phyloP scores from a whole-genome alignment of 2,329 filamentous ascomycete genomes.

The Xylariomycetidae sp. region DNA sequence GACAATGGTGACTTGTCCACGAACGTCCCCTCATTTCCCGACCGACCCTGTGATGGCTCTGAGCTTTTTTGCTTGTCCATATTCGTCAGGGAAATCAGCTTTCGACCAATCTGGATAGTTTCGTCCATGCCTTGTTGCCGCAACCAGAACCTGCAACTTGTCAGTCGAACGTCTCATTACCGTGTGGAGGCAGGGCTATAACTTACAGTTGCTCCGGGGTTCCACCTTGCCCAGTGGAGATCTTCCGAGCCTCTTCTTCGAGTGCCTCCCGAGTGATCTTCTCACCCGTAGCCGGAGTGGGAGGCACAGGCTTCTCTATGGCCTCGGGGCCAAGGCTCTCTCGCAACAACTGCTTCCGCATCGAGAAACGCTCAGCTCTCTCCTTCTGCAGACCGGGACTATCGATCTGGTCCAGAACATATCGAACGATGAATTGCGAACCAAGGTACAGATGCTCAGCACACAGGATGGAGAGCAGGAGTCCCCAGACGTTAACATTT shows the following conservation, averaged over 20 bases:
- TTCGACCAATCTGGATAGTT: slow-evolving; percentile 50
- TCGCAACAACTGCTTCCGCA: slow-evolving; percentile 73
- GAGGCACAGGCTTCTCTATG: slow-evolving; percentile 40
- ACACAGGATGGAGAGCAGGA: slow-evolving; percentile 76
- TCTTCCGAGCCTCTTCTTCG: slow-evolving; percentile 54
- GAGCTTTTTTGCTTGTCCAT: too few relatives aligned
- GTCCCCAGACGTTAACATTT: slow-evolving; percentile 70
- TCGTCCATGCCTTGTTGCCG: slow-evolving; percentile 53
- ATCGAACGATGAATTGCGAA: slow-evolving; percentile 64
- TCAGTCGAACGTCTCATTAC: too few relatives aligned
- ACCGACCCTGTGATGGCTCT: too few relatives aligned
- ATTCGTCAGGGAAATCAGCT: slow-evolving; percentile 50
- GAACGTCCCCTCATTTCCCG: too few relatives aligned
- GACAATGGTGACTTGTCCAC: too few relatives aligned
- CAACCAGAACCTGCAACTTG: slow-evolving; percentile 52
- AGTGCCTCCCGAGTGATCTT: slow-evolving; percentile 59
- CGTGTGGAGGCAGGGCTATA: too few relatives aligned
- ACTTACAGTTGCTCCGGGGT: slow-evolving; percentile 47
- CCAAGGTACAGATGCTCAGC: slow-evolving; percentile 87
- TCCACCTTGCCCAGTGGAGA: slow-evolving; percentile 43
- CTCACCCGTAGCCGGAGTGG: slow-evolving; percentile 45
- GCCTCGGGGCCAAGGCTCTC: slow-evolving; percentile 59
- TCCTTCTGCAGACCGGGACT: slow-evolving; percentile 83
- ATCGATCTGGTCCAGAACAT: slow-evolving; percentile 73
- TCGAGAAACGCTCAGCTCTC: slow-evolving; percentile 69